These are phyloP conservation scores for Pseudopyricularia cyperi DNA, from an alignment of 2,329 filamentous ascomycete species.

Conservation along the genomic window DNA sequence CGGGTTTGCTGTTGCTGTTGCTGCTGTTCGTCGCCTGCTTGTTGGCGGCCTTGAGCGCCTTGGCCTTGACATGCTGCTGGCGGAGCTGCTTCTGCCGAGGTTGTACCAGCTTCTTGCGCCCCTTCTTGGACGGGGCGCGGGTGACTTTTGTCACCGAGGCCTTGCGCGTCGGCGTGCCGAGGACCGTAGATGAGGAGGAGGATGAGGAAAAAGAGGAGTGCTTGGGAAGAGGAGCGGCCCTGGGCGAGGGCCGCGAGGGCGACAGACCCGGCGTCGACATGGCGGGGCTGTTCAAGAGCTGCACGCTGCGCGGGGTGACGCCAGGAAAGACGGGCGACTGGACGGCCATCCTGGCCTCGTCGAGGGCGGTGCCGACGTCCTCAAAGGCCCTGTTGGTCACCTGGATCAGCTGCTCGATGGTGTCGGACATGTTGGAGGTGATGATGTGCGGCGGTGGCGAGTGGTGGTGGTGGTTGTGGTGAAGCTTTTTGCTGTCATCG, in stretches of 20 bases:
- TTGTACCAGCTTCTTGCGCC: constrained; percentile 6
- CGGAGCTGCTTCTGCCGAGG: constrained; percentile 7
- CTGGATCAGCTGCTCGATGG: constrained; percentile 30
- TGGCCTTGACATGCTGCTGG: not conserved
- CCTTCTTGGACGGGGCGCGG: constrained; percentile 25
- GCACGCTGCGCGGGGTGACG: not conserved
- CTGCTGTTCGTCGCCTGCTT: constrained; percentile 10
- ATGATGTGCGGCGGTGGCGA: not conserved
- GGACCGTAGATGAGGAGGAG: too few relatives aligned
- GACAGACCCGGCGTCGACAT: not conserved
- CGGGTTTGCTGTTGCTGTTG: constrained; percentile 9
- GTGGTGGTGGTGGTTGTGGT: not conserved
- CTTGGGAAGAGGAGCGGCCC: not conserved
- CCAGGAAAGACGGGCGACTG: not conserved
- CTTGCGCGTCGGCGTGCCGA: constrained; percentile 11
- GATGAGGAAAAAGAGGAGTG: too few relatives aligned
- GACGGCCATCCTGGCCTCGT: not conserved
- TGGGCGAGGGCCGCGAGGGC: not conserved
- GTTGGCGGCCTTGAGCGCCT: constrained; percentile 10
- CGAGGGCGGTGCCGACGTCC: constrained; percentile 26
- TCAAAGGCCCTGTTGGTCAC: constrained; percentile 38
- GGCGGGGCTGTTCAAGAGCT: not conserved
- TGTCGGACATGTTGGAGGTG: constrained; percentile 17
- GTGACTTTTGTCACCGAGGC: constrained; percentile 21
- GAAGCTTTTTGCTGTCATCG: not conserved